Evolutionary conservation across 1,139 yeast genomes (phyloP).

Genomic region (Lodderomyces theae): DNA sequence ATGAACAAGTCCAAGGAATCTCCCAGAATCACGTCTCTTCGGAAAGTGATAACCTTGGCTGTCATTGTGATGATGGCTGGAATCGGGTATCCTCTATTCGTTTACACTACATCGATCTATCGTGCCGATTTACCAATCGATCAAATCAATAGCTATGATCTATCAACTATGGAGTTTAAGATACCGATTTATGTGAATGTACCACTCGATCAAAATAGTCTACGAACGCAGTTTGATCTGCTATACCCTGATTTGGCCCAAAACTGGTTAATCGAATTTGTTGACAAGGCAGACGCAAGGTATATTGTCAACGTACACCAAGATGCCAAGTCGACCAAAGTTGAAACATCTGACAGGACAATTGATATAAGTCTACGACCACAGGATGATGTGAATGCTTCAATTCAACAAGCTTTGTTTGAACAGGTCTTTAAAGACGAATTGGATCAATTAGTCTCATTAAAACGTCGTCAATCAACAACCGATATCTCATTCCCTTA

Average conservation of each 20-base stretch:
- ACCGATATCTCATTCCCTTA: constrained; percentile 48
- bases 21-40: constrained; percentile 1
- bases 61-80: constrained; percentile 32
- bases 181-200: constrained; percentile 62
- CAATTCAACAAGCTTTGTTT: constrained; percentile 22
- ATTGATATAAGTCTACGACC: constrained; percentile 1
- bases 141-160: constrained; percentile 42
- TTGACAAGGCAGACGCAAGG: constrained; percentile 15
- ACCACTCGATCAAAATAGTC: constrained; percentile 29
- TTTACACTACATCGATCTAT: constrained; percentile 65
- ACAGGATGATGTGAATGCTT: neutral
- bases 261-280: constrained; percentile 30
- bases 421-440: constrained; percentile 39
- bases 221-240: constrained; percentile 25
- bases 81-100: constrained; percentile 78
- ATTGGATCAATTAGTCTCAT: constrained; percentile 15
- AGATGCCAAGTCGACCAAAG: neutral
- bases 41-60: constrained; percentile 21
- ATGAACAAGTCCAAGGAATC: constrained; percentile 8
- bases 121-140: constrained; percentile 70
- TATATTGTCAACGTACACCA: neutral
- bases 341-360: neutral
- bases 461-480: constrained; percentile 11
- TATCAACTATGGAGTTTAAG: constrained; percentile 36
- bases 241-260: constrained; percentile 21